These are phyloP conservation scores for Iberis amara DNA, from an alignment of 441 rosid genomes.

Conservation along the genomic window DNA sequence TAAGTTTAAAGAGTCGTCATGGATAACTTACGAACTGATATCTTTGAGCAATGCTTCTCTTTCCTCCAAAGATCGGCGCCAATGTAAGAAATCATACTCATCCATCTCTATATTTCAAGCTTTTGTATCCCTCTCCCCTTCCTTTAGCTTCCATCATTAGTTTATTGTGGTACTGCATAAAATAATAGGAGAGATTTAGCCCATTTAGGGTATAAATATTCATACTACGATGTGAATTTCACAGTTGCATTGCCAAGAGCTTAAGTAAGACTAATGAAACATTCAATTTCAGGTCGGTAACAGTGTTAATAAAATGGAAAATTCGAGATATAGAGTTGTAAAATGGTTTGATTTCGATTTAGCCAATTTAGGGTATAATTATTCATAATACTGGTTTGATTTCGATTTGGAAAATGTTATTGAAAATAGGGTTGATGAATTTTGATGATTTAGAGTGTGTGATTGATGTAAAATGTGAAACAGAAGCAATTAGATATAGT, in stretches of 20 bases:
- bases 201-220: not conserved
- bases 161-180: conserved; percentile 61
- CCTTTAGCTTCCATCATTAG: conserved; percentile 59
- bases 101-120: conserved; percentile 78
- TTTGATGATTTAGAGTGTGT: too few relatives aligned
- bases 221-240: not conserved
- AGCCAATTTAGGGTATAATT: too few relatives aligned
- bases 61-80: conserved; percentile 89
- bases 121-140: conserved; percentile 77
- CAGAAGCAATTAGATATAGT: too few relatives aligned
- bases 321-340: too few relatives aligned
- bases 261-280: not conserved
- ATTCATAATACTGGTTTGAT: too few relatives aligned
- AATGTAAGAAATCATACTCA: conserved; percentile 78
- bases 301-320: too few relatives aligned
- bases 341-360: too few relatives aligned
- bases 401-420: too few relatives aligned
- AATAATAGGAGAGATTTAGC: conserved; percentile 5
- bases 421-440: too few relatives aligned
- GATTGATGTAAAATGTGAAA: too few relatives aligned
- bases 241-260: too few relatives aligned
- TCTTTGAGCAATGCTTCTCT: conserved; percentile 94
- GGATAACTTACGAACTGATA: conserved; percentile 96
- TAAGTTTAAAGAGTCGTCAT: conserved; percentile 26
- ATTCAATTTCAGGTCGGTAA: not conserved